phyloP scores from a whole-genome alignment of 2,329 filamentous ascomycete species.

The Fusarium incarnatum region DNA sequence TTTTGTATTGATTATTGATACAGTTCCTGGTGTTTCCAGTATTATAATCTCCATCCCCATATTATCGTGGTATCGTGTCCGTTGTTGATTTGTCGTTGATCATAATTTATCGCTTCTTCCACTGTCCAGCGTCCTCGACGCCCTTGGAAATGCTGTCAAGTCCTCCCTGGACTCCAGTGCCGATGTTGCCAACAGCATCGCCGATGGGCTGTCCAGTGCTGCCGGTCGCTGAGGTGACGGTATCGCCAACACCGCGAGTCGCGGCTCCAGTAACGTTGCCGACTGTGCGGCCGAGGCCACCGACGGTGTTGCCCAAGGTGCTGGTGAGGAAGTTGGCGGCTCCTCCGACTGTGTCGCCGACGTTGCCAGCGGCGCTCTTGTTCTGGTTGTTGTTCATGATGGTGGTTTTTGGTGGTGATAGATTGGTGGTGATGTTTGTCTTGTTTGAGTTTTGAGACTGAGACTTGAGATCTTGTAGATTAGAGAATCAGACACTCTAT shows the following conservation, averaged over 20 bases:
- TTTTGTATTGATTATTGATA: background rate
- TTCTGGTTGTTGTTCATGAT: constrained; percentile 43
- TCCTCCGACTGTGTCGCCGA: constrained; percentile 51
- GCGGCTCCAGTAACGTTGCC: constrained; percentile 62
- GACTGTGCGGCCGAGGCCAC: constrained; percentile 55
- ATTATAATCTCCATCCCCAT: constrained; percentile 12
- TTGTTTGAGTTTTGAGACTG: background rate
- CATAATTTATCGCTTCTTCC: constrained; percentile 56
- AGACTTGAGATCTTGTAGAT: constrained; percentile 8
- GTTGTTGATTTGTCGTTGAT: background rate
- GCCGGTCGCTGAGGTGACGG: constrained; percentile 65
- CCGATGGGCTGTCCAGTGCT: constrained; percentile 66
- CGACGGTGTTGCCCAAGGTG: constrained; percentile 56
- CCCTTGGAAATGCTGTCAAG: constrained; percentile 62
- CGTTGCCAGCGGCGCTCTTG: constrained; percentile 46
- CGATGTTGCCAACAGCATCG: constrained; percentile 64
- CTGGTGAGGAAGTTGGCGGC: constrained; percentile 55
- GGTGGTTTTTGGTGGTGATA: constrained; percentile 8
- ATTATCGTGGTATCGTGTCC: background rate
- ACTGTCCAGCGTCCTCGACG: constrained; percentile 68
- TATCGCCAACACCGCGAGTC: constrained; percentile 67
- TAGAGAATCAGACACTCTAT: background rate
- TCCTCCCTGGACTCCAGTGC: constrained; percentile 65
- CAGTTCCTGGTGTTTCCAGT: background rate
- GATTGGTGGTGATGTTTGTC: background rate